These are phyloP conservation scores for Phytopythium litorale DNA, from an alignment of 352 stramenopile genomes.

Conservation along the genomic window DNA sequence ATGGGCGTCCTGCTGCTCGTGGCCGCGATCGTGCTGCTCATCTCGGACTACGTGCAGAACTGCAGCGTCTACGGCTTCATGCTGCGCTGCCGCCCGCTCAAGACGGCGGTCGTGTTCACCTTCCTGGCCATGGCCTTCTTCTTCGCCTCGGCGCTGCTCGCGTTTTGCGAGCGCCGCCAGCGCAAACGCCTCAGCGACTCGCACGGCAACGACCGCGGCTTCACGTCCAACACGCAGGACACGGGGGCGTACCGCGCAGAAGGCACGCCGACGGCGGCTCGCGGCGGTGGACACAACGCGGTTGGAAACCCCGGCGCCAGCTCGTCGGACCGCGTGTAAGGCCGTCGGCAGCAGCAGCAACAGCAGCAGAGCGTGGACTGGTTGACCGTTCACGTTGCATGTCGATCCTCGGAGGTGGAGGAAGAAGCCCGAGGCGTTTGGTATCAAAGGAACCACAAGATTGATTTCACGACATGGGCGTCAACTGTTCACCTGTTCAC, in stretches of 20 bases:
- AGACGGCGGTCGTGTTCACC: constrained; percentile 57
- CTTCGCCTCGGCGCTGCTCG: constrained; percentile 44
- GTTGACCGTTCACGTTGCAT: background rate
- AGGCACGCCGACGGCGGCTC: constrained; percentile 8
- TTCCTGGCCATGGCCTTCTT: constrained; percentile 57
- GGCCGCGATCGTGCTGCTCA: constrained; percentile 60
- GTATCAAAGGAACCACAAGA: background rate
- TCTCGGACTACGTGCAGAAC: constrained; percentile 62
- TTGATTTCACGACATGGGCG: background rate
- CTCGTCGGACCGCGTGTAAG: background rate
- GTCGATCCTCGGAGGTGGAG: background rate
- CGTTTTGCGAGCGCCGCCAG: constrained; percentile 33
- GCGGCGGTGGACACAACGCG: background rate
- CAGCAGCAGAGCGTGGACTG: background rate
- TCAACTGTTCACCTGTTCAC: background rate
- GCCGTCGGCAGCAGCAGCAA: too few relatives aligned
- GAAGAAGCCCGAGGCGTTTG: background rate
- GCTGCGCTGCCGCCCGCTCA: constrained; percentile 52
- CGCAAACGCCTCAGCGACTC: constrained; percentile 6
- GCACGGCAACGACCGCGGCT: constrained; percentile 8
- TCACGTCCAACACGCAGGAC: constrained; percentile 7
- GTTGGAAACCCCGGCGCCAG: background rate
- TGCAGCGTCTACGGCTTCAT: constrained; percentile 67
- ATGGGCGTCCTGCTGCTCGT: constrained; percentile 53
- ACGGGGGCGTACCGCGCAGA: constrained; percentile 7